Percentiles rank a stretch among this genome's conserved stretches.
Conservation (phyloP, 2,329 filamentous ascomycete genomes). For the Clarireedia hainanense region DNA sequence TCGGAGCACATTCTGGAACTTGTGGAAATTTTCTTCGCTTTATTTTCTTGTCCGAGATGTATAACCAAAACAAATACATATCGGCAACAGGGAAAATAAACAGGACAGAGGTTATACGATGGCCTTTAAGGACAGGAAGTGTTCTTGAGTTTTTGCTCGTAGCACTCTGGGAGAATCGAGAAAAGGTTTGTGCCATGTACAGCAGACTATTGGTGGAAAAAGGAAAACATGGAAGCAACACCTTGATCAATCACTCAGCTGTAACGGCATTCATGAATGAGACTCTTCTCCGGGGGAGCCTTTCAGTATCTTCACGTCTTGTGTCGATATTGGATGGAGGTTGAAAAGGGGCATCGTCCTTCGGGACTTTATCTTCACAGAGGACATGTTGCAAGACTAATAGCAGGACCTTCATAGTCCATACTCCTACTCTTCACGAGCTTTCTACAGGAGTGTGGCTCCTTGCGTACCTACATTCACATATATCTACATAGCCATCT, state of each 20-base stretch:
- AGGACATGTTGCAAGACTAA: constrained; percentile 40
- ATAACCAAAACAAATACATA: too few relatives aligned
- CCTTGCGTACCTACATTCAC: constrained; percentile 42
- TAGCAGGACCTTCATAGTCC: constrained; percentile 46
- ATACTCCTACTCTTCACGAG: constrained; percentile 39
- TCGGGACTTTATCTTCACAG: constrained; percentile 29
- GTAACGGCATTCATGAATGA: constrained; percentile 32
- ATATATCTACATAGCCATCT: not conserved
- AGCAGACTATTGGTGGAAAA: too few relatives aligned
- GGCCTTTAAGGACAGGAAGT: too few relatives aligned
- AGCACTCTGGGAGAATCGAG: too few relatives aligned
- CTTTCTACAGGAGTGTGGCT: constrained; percentile 40
- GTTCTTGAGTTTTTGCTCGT: too few relatives aligned
- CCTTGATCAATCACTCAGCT: constrained; percentile 39
- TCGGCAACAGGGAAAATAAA: too few relatives aligned
- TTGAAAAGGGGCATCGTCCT: constrained; percentile 30
- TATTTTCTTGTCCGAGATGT: too few relatives aligned
- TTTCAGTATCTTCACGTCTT: constrained; percentile 39
- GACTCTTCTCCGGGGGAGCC: constrained; percentile 36
- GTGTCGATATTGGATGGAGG: constrained; percentile 34
- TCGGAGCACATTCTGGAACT: too few relatives aligned
- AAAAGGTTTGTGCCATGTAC: too few relatives aligned
- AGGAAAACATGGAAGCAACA: constrained; percentile 16
- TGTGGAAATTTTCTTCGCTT: too few relatives aligned
- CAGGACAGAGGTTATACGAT: too few relatives aligned